These are phyloP conservation scores for Vaccinium vitisidaea DNA, from an alignment of 148 eudicot species.

Conservation along the genomic window DNA sequence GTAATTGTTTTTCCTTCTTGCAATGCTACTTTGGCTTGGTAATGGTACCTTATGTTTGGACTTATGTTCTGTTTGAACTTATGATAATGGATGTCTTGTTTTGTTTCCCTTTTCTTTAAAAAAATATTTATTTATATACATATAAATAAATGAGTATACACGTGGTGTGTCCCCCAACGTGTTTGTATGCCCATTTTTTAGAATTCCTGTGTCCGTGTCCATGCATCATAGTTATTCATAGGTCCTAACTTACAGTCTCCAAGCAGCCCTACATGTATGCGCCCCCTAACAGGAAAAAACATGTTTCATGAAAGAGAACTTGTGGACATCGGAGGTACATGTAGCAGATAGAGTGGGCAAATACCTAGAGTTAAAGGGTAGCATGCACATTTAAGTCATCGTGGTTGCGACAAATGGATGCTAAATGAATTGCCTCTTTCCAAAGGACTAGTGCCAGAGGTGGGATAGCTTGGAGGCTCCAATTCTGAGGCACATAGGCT, in stretches of 20 bases:
- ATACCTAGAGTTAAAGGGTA: background rate
- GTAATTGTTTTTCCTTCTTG: too few relatives aligned
- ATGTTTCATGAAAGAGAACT: background rate
- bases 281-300: background rate
- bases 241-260: background rate
- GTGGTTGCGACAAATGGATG: background rate
- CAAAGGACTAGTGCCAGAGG: constrained; percentile 1
- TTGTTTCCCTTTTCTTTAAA: too few relatives aligned
- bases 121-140: too few relatives aligned
- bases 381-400: background rate
- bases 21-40: too few relatives aligned
- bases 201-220: too few relatives aligned
- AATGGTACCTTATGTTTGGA: too few relatives aligned
- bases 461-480: background rate
- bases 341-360: background rate
- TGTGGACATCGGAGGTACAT: background rate
- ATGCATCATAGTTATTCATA: too few relatives aligned
- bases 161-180: too few relatives aligned
- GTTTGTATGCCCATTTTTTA: too few relatives aligned
- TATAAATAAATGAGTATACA: too few relatives aligned
- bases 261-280: background rate
- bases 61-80: too few relatives aligned
- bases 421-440: background rate
- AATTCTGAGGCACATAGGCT: background rate
- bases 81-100: too few relatives aligned